Base-by-base conservation (phyloP, 345 rosid genomes). In the Kernera saxatilis region DNA sequence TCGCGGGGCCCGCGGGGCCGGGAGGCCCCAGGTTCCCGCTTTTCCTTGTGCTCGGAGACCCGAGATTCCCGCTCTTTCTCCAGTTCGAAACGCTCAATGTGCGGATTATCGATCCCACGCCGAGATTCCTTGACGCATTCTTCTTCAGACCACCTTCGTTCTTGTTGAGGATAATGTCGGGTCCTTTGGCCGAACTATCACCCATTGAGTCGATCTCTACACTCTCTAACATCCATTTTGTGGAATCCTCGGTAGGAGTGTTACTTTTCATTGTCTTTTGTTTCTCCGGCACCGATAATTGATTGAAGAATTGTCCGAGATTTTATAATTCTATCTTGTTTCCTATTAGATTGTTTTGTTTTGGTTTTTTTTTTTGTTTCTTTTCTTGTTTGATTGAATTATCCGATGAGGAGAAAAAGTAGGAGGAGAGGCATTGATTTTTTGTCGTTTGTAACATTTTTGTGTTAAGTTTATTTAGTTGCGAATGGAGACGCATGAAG, bases 181-280 rank as follows among this genome's bases (percentile, higher is more conserved):
- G 57, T 70, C 75, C 15, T 73, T 69, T 23, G 60, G 14, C 25
- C 5, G 93, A 81, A 21, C 67, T 57, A 7, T 78, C 86, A 9
- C 43, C 82, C 86, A 87, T 82, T 17, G 14, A 37, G 62, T 91
- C 92, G 37, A 87, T 58, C 79, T 84, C 82, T 5, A 78, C 78
- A 69, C 82, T 82, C 27, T 91, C 88, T 17, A 88, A 84, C 67
- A 82, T 88, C 95, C 91, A 91, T 66, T 67, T 84, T 8, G 68
- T 21, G 1, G 87, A 64, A 53, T 78, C 84, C 8, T 80, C 82
- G n/a, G 2, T 25, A 41, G 46, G 29, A 53, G 25, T 64, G 54
- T 39, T 76, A 39, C 29, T 55, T 70, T 70, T 70, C 79, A 70
- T 74, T 12, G 37, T 59, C 11, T 36, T 63, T 53, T 41, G 12